Evolutionary conservation across 768 basidiomycete species (phyloP), one percentile per base, ranked within the genome.

Genomic region (Cantharellus anzutake): DNA sequence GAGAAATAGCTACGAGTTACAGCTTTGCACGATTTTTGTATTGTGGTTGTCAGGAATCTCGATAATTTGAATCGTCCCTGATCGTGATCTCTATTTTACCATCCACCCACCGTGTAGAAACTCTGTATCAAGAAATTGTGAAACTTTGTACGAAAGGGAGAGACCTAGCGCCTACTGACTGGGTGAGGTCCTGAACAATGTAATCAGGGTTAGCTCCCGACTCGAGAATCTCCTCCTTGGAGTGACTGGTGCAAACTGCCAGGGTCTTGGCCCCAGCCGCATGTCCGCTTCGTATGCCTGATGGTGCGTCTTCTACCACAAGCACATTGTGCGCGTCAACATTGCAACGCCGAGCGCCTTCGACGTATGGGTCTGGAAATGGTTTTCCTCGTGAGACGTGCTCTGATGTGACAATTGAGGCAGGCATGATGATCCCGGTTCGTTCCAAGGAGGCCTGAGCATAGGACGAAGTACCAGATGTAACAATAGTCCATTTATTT

Each of bases 251-350:
- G 67, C 85, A 86, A 1, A 92, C 86, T 0, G 84, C 92, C 11
- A 94, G 75, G 0, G 84, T 86, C 53, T 70, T 75, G 56, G 84
- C 76, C 5, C 88, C 87, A 16, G 88, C 84, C 4, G 84, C 81
- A 53, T 77, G 78, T 29, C 89, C 89, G 14, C 86, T 76, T 61
- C 73, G 73, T 63, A 92, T 71, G 2, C 92, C 92, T 11, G 86
- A 83, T 3, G 89, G 84, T 2, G 92, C 90, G 66, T 96, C 92
- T 66, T 93, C 90, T 2, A 96, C 75, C 4, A 94, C 91, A 61
- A 94, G 73, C 66, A 85, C 86, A 56, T 78, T 78, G 29, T 68
- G 69, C 1, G 81, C 73, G 55, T 80, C 72, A 34, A 78, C 74
- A n/a, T 71, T 73, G 60, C 83, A 78, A 61, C 74, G 74, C 58